Evolutionary conservation across 2,329 filamentous ascomycete species (phyloP).

Genomic region (Thermomyces lanuginosus): DNA sequence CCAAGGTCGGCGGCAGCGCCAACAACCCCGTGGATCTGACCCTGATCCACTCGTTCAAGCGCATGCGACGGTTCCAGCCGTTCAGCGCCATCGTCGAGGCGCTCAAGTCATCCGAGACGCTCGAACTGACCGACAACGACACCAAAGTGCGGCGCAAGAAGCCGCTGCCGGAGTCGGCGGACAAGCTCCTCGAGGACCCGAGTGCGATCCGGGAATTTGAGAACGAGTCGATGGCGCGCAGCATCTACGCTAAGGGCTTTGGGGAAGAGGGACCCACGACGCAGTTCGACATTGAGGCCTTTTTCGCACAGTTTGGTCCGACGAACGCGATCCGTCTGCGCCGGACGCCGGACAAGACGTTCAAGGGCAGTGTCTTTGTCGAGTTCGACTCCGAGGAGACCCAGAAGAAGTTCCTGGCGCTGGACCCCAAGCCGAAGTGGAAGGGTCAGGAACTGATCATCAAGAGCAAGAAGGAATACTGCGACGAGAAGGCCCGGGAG

Average conservation of each 20-base stretch:
- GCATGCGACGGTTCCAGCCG: conserved; percentile 89
- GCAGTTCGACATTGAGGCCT: conserved; percentile 86
- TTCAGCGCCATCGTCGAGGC: conserved; percentile 70
- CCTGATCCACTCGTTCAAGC: conserved; percentile 72
- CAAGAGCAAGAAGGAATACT: conserved; percentile 80
- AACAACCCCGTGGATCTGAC: conserved; percentile 57
- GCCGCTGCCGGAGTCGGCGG: conserved; percentile 41
- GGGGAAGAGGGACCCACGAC: conserved; percentile 67
- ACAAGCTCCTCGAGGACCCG: conserved; percentile 39
- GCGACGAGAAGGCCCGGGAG: conserved; percentile 55
- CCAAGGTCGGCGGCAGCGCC: conserved; percentile 59
- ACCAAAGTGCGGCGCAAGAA: conserved; percentile 61
- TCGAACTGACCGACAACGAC: conserved; percentile 59
- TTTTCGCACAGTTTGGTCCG: conserved; percentile 67
- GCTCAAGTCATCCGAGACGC: conserved; percentile 56
- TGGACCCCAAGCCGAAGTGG: conserved; percentile 71
- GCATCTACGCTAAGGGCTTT: conserved; percentile 89
- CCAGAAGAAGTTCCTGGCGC: conserved; percentile 60
- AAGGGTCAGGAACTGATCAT: conserved; percentile 63
- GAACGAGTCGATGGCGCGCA: conserved; percentile 52
- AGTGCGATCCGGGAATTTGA: conserved; percentile 40
- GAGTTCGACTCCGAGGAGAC: conserved; percentile 71
- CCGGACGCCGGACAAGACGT: conserved; percentile 52
- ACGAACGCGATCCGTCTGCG: conserved; percentile 76
- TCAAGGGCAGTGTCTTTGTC: conserved; percentile 95